Evolutionary conservation across 768 basidiomycete species (phyloP), one percentile per base, ranked within the genome.

Genomic region (Phaeolepiota aurea): DNA sequence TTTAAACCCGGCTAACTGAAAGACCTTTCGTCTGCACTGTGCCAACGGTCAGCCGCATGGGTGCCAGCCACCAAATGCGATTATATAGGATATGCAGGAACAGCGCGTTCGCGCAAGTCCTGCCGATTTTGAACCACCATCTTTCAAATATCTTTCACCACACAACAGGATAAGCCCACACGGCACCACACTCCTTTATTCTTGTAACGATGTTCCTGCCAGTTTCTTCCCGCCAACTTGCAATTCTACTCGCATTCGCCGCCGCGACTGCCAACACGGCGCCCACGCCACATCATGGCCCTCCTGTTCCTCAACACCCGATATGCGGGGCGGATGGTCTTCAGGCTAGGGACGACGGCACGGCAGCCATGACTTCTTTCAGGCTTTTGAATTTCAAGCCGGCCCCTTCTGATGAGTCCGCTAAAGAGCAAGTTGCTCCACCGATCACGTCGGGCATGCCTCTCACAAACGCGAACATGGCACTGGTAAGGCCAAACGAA

Each of bases 111-210:
- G 25, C n/a, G 25, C 7, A 28, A 28, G 25, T 28, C n/a, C 25
- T 28, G 7, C n/a, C 25, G 25, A n/a, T n/a, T 28, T 28, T 28
- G 25, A 28, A 7, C 25, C 33, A 19, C 33, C 15, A 31, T 16
- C 33, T 7, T 35, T 16, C 33, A 14, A 35, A n/a, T 28, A 7
- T 5, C 33, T 15, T 16, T 35, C 18, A 31, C 28, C 14, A 31
- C 28, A 9, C 28, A 31, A 10, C 28, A 31, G n/a, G n/a, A n/a
- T n/a, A 35, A 35, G 33, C 33, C 33, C 33, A 35, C 33, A 35
- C 33, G 33, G 33, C 33, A 35, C 16, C 33, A 35, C 33, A 35
- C 16, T 35, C 33, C 18, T 35, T 35, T 19, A 35, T 35, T 19
- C 16, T 28, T 28, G n/a, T n/a, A 28, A n/a, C 25, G 25, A 28